Evolutionary conservation across 2,329 filamentous ascomycete genomes (phyloP).

Genomic region (Pseudohalonectria lignicola): DNA sequence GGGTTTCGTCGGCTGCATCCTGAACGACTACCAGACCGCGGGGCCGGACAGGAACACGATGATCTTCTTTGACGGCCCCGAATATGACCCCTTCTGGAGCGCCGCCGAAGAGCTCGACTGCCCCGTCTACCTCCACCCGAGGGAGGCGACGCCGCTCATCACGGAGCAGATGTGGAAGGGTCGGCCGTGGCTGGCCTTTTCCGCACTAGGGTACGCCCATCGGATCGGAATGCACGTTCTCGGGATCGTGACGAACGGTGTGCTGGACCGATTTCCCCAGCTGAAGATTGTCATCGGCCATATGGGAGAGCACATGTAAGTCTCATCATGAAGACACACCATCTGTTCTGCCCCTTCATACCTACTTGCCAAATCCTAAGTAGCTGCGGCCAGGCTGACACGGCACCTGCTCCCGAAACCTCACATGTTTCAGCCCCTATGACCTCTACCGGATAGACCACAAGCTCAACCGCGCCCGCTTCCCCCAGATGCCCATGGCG

Average conservation of each 20-base stretch:
- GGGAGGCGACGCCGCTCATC: slow-evolving; percentile 39
- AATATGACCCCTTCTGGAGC: slow-evolving; percentile 53
- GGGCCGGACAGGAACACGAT: slow-evolving; percentile 47
- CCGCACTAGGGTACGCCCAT: slow-evolving; percentile 13
- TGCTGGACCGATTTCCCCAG: slow-evolving; percentile 22
- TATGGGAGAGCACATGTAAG: slow-evolving; percentile 22
- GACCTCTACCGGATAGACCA: slow-evolving; percentile 14
- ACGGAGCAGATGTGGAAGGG: slow-evolving; percentile 12
- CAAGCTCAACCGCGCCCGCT: slow-evolving; percentile 11
- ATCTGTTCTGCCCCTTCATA: no score
- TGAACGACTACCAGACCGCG: slow-evolving; percentile 51
- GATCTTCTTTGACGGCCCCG: slow-evolving; percentile 52
- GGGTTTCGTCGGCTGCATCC: slow-evolving; percentile 51
- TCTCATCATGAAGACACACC: not conserved
- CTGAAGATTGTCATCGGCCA: slow-evolving; percentile 28
- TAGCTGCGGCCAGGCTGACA: no score
- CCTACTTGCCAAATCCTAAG: no score
- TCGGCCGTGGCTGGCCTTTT: slow-evolving; percentile 10
- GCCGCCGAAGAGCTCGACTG: slow-evolving; percentile 48
- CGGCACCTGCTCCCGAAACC: no score
- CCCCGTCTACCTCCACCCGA: slow-evolving; percentile 53
- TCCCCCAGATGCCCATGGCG: slow-evolving; percentile 11
- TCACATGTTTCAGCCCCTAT: slow-evolving; percentile 6
- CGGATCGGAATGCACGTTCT: slow-evolving; percentile 21
- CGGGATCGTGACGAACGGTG: slow-evolving; percentile 19